These are phyloP conservation scores for Acanthochlamys bracteata DNA, from an alignment of 106 monocot species.

Conservation along the genomic window DNA sequence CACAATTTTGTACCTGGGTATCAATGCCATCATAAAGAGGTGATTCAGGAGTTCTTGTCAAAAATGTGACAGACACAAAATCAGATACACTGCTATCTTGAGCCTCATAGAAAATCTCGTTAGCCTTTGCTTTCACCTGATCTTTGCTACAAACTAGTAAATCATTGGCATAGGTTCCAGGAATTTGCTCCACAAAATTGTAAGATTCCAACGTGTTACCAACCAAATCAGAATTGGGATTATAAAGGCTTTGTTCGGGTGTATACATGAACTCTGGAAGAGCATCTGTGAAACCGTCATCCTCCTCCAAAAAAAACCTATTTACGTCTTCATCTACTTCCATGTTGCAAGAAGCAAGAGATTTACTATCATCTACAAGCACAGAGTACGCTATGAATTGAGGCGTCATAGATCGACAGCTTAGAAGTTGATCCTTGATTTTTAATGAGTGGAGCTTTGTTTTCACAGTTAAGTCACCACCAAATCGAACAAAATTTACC, in stretches of 20 bases:
- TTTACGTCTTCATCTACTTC: conserved; percentile 12
- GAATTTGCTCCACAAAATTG: conserved; percentile 14
- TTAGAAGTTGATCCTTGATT: conserved; percentile 79
- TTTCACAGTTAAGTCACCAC: conserved; percentile 56
- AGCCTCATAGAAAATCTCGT: conserved; percentile 83
- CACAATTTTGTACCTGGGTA: conserved; percentile 87
- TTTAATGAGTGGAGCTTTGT: conserved; percentile 84
- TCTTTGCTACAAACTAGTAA: conserved; percentile 21
- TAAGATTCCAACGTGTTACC: conserved; percentile 5
- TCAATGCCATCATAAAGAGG: conserved; percentile 78
- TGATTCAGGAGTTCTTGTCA: conserved; percentile 67
- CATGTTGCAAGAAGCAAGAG: conserved; percentile 1
- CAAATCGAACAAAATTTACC: conserved; percentile 62
- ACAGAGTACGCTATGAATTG: conserved; percentile 72
- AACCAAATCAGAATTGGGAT: conserved; percentile 19
- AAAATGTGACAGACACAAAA: conserved; percentile 77
- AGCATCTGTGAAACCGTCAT: conserved; percentile 82
- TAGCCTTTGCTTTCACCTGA: conserved; percentile 22
- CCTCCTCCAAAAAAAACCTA: conserved; percentile 47
- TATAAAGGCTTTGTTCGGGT: conserved; percentile 38
- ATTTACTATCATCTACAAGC: conserved; percentile 24
- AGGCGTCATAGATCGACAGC: conserved; percentile 21
- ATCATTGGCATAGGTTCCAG: conserved; percentile 15
- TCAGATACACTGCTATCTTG: conserved; percentile 48
- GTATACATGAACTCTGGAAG: conserved; percentile 61